phyloP scores from a whole-genome alignment of 2,329 filamentous ascomycete species.

The Sporothrix pallida region DNA sequence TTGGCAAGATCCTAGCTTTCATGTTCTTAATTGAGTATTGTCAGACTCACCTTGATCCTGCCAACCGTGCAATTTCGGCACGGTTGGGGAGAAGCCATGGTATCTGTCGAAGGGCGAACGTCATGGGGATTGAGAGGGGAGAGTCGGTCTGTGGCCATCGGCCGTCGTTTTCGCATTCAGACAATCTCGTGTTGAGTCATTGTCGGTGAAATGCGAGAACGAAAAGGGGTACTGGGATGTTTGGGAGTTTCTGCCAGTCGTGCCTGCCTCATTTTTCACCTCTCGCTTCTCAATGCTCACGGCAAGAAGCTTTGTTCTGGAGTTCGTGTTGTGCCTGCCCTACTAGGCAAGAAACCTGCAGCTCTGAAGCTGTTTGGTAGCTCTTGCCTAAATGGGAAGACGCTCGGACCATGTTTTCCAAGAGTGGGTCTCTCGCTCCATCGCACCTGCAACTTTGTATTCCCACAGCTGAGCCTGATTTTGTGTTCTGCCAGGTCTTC shows the following conservation, averaged over 20 bases:
- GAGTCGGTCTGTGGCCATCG: neutral
- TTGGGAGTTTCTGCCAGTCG: neutral
- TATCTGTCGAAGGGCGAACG: neutral
- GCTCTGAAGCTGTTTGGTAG: neutral
- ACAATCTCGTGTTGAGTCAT: neutral
- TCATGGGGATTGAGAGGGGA: neutral
- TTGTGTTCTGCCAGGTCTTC: neutral
- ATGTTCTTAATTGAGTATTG: too few relatives aligned
- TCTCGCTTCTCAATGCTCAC: too few relatives aligned
- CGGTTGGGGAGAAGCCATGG: neutral
- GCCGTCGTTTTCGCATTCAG: neutral
- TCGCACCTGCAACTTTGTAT: neutral
- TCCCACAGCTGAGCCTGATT: slow-evolving; percentile 3
- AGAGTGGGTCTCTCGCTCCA: neutral
- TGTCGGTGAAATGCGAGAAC: neutral
- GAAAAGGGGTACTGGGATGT: neutral
- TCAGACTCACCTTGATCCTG: neutral
- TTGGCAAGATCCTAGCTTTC: too few relatives aligned
- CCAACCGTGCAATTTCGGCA: neutral
- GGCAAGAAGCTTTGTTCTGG: slow-evolving; percentile 6
- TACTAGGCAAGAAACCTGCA: neutral
- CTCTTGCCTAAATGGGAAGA: slow-evolving; percentile 22
- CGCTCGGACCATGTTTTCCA: neutral
- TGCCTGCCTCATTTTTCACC: neutral
- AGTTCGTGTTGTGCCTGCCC: neutral